Conservation (phyloP, 2,329 filamentous ascomycete genomes). For the Colletotrichum nymphaeae region DNA sequence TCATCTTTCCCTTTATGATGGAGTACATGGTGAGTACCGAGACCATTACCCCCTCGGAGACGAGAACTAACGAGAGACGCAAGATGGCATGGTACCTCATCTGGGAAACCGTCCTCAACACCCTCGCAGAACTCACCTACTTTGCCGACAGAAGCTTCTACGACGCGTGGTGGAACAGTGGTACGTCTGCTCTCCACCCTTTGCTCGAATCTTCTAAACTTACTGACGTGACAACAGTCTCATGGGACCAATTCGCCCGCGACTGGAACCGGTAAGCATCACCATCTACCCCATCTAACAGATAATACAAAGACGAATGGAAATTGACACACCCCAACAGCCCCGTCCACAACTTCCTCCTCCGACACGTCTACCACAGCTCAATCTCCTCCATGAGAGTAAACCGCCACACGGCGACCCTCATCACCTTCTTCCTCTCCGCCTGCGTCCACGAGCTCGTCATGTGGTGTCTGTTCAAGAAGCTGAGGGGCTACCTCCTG, state of each 20-base stretch:
- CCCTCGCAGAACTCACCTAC: constrained; percentile 79
- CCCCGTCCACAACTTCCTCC: constrained; percentile 81
- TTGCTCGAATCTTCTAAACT: no score
- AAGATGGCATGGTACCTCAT: constrained; percentile 82
- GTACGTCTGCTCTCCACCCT: no score
- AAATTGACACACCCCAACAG: constrained; percentile 37
- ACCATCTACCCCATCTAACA: not conserved
- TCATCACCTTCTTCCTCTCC: constrained; percentile 80
- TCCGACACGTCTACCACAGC: constrained; percentile 83
- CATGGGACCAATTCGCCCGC: constrained; percentile 81
- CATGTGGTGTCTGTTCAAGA: constrained; percentile 86
- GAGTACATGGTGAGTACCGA: constrained; percentile 71
- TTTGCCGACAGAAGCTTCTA: constrained; percentile 84
- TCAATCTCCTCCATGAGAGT: constrained; percentile 80
- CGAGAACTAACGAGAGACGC: not conserved
- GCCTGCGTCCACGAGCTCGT: constrained; percentile 80
- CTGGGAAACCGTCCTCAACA: constrained; percentile 81
- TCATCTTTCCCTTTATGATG: constrained; percentile 83
- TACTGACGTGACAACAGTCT: constrained; percentile 50
- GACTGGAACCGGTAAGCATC: constrained; percentile 74
- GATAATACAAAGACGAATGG: no score
- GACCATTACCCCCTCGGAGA: not conserved
- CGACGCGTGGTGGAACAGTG: constrained; percentile 72
- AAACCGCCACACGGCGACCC: constrained; percentile 76
- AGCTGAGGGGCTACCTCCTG: constrained; percentile 79